Percentiles rank a stretch among this genome's conserved stretches.
Conservation (phyloP, 129 eudicot species). For the Flaveria bidentis region DNA sequence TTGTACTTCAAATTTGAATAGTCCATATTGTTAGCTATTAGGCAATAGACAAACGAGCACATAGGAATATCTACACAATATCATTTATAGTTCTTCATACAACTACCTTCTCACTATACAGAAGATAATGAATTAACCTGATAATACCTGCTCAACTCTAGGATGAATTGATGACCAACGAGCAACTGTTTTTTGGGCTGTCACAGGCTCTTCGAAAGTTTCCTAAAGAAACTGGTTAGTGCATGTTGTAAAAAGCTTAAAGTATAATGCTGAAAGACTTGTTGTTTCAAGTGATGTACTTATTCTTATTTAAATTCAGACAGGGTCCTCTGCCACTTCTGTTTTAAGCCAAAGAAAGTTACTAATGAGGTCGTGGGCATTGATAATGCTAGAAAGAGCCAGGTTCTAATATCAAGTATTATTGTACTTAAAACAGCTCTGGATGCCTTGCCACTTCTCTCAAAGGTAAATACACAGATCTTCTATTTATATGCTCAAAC, state of each 20-base stretch:
- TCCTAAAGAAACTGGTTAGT: slow-evolving; percentile 95
- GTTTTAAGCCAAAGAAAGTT: slow-evolving; percentile 93
- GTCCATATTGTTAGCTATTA: not conserved
- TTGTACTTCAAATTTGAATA: not conserved
- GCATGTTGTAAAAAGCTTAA: not conserved
- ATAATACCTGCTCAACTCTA: slow-evolving; percentile 31
- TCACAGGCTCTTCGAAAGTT: slow-evolving; percentile 95
- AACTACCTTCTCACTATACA: slow-evolving; percentile 9
- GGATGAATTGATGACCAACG: slow-evolving; percentile 98
- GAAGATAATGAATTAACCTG: slow-evolving; percentile 3
- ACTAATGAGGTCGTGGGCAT: slow-evolving; percentile 64
- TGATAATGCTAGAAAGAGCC: slow-evolving; percentile 78
- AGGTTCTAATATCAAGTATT: slow-evolving; percentile 79
- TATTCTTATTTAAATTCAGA: slow-evolving; percentile 53
- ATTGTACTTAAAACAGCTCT: slow-evolving; percentile 96
- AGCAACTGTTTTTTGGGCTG: slow-evolving; percentile 95
- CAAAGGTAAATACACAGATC: slow-evolving; percentile 53
- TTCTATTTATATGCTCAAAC: not conserved
- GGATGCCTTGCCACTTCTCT: slow-evolving; percentile 90
- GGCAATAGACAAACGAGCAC: not conserved
- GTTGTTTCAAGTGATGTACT: not conserved
- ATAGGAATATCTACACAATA: not conserved
- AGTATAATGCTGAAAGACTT: not conserved
- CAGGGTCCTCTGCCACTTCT: slow-evolving; percentile 95
- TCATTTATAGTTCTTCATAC: slow-evolving; percentile 20